Base-by-base conservation (phyloP, 176 grass and related monocot species). In the Puya raimondii region DNA sequence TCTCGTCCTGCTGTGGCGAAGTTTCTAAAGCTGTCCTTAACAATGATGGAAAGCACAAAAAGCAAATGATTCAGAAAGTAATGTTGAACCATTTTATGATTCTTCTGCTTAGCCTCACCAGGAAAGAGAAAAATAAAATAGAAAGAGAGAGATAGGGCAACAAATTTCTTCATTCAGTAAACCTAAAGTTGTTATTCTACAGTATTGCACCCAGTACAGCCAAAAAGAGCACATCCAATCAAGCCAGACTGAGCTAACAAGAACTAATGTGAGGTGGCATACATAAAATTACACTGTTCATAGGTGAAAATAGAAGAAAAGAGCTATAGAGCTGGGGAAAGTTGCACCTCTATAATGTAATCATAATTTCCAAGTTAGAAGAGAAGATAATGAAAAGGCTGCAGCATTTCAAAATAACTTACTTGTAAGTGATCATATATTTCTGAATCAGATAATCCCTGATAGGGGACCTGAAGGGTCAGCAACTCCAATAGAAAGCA, bases 401-500 rank as follows among this genome's bases (percentile, higher is more conserved):
- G 66, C 9, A 27, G 21, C 49, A 73, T 7, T 63, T 49, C 26
- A 58, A 79, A 68, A 68, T 42, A 29, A 64, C 49, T 69, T 80
- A 93, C 94, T 71, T 78, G 79, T 76, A 99, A 90, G 14, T 71
- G 82, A 51, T 88, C 79, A 83, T 90, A 93, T 76, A 93, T 85
- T 85, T 99, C 94, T 56, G 74, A 68, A 65, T 99, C 84, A 64
- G 86, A 80, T 56, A 84, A 76, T 27, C 84, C 86, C 58, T 80
- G 68, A 80, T 90, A 99, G n/a, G 89, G 89, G 10, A 78, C 67
- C 64, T 51, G 66, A 74, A 99, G 94, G 13, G 89, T 99, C 66
- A 99, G 87, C 76, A 99, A 78, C 84, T 99, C 94, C 65, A 93
- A 80, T 69, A 99, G 64, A 77, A 99, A 85, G 65, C 94, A 99